phyloP scores from a whole-genome alignment of 192 early-diverging fungal genomes.

The Backusella sp. region DNA sequence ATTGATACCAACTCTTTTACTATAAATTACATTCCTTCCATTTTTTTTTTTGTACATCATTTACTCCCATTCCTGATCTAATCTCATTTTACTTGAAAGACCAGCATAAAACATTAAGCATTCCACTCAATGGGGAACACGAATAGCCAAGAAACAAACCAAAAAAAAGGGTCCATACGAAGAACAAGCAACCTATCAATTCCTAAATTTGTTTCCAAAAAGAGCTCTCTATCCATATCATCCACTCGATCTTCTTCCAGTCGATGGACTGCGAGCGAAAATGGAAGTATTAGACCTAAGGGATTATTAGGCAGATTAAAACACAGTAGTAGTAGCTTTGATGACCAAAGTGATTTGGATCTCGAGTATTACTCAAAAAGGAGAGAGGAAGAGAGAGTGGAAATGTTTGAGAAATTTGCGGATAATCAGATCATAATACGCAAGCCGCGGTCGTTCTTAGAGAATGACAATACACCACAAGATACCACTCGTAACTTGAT shows the following conservation, averaged over 20 bases:
- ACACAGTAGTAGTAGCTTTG: neutral
- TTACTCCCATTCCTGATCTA: neutral
- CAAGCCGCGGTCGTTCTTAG: neutral
- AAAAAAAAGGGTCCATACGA: neutral
- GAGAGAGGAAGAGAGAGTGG: neutral
- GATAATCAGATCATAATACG: neutral
- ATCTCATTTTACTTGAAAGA: neutral
- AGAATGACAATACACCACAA: neutral
- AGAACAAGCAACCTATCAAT: neutral
- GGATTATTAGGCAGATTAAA: neutral
- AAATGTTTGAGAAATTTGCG: conserved; percentile 3
- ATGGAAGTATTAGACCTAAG: neutral
- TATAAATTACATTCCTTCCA: neutral
- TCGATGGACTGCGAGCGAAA: neutral
- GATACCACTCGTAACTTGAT: neutral
- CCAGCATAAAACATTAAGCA: neutral
- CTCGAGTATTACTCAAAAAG: conserved; percentile 1
- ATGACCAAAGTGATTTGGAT: neutral
- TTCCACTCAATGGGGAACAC: neutral
- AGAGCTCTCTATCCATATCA: neutral
- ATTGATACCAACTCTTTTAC: neutral
- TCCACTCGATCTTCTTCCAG: neutral
- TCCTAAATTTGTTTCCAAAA: neutral
- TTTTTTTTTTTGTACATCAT: neutral
- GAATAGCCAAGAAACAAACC: neutral